Conservation (phyloP, 2,329 filamentous ascomycete species). For the Tolypocladium pustulatum region DNA sequence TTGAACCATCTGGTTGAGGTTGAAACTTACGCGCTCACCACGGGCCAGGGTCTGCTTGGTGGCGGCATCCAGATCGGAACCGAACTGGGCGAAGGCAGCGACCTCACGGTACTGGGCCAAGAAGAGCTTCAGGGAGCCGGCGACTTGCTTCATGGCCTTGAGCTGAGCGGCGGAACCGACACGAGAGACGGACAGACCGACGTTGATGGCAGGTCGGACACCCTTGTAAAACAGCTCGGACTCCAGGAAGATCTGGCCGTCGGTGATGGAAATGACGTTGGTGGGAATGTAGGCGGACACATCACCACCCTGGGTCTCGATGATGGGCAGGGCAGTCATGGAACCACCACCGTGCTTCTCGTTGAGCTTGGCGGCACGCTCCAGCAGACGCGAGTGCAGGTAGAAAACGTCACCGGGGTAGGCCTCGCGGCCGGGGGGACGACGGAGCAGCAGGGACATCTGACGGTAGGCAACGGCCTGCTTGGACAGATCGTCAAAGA, state of each 20-base stretch:
- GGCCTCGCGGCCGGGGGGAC: slow-evolving; percentile 96
- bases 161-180: slow-evolving; percentile 99
- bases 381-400: slow-evolving; percentile 96
- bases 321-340: slow-evolving; percentile 91
- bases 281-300: slow-evolving; percentile 99
- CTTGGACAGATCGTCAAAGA: slow-evolving; percentile 95
- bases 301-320: slow-evolving; percentile 99
- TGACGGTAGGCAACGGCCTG: slow-evolving; percentile 97
- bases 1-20: not conserved
- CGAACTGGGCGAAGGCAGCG: slow-evolving; percentile 98
- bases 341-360: slow-evolving; percentile 90
- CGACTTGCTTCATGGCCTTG: slow-evolving; percentile 99
- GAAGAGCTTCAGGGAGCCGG: slow-evolving; percentile 99
- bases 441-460: slow-evolving; percentile 96
- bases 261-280: slow-evolving; percentile 99
- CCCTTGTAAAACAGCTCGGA: slow-evolving; percentile 99
- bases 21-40: slow-evolving; percentile 80
- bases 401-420: slow-evolving; percentile 99
- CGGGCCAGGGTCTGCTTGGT: slow-evolving; percentile 97
- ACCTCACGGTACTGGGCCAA: slow-evolving; percentile 99
- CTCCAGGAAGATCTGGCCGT: slow-evolving; percentile 99
- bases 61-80: slow-evolving; percentile 96
- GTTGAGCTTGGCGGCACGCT: slow-evolving; percentile 99
- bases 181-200: slow-evolving; percentile 99
- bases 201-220: slow-evolving; percentile 99